Evolutionary conservation across 2,329 filamentous ascomycete genomes (phyloP).

Genomic region (Colletotrichum camelliae): DNA sequence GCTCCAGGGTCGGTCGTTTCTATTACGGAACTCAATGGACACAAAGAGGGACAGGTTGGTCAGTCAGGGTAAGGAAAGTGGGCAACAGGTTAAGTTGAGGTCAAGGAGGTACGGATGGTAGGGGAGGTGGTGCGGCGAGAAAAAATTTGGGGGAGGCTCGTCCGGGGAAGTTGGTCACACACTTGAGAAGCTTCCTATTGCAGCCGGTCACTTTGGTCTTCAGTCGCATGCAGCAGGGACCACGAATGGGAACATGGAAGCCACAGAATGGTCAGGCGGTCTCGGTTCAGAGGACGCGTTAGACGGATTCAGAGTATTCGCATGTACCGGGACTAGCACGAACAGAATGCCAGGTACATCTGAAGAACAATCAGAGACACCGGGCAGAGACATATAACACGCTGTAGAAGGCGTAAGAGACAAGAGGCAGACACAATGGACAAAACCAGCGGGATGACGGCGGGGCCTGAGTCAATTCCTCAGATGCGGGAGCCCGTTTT

Average conservation of each 20-base stretch:
- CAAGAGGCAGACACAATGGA: background rate
- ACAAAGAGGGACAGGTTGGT: background rate
- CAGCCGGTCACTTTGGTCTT: constrained; percentile 6
- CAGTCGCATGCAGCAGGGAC: background rate
- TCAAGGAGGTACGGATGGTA: background rate
- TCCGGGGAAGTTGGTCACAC: constrained; percentile 15
- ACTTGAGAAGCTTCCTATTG: constrained; percentile 13
- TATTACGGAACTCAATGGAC: background rate
- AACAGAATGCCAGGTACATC: background rate
- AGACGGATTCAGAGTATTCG: background rate
- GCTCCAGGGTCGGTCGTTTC: background rate
- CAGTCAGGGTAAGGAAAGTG: background rate
- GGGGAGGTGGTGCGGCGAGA: background rate
- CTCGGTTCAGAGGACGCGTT: background rate
- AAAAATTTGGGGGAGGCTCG: background rate
- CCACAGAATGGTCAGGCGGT: background rate
- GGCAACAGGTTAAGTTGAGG: background rate
- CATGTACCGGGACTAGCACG: background rate
- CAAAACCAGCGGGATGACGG: constrained; percentile 4
- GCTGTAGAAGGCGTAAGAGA: background rate
- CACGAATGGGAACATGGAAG: background rate
- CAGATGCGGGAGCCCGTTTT: constrained; percentile 10
- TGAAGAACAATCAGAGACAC: background rate
- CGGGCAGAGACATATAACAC: background rate
- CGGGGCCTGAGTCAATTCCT: constrained; percentile 14